Evolutionary conservation across 139 green algal species (phyloP).

Genomic region (Penium margaritaceum): DNA sequence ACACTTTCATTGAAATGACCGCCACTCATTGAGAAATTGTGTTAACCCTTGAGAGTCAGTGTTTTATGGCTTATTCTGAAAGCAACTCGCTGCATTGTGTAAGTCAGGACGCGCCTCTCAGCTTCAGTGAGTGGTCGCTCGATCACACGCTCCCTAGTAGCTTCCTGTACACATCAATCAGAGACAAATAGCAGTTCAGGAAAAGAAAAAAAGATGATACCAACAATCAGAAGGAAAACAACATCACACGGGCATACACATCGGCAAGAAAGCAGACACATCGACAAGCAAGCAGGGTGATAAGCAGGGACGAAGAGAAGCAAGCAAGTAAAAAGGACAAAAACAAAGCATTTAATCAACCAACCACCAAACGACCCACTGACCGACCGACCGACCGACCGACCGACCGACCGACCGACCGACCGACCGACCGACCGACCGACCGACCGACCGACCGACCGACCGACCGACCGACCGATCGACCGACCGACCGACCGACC

Average conservation of each 20-base stretch:
- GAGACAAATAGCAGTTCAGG: too few relatives aligned
- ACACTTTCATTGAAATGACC: too few relatives aligned
- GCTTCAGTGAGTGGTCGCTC: slow-evolving; percentile 12
- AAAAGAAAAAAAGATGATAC: too few relatives aligned
- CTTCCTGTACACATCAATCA: not conserved
- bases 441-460: too few relatives aligned
- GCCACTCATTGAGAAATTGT: too few relatives aligned
- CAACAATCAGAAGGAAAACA: too few relatives aligned
- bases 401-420: not conserved
- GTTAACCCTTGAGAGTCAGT: too few relatives aligned
- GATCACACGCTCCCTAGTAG: slow-evolving; percentile 9
- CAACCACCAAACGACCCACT: not conserved
- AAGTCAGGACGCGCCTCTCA: slow-evolving; percentile 11
- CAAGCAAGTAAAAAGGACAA: not conserved
- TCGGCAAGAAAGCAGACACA: not conserved
- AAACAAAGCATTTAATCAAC: too few relatives aligned
- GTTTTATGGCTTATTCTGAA: too few relatives aligned
- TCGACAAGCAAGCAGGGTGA: not conserved
- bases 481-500: not conserved
- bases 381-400: not conserved
- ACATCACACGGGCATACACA: too few relatives aligned
- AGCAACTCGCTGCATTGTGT: slow-evolving; percentile 4
- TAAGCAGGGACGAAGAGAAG: not conserved
- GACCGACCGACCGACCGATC: not conserved
- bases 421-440: too few relatives aligned